Base-by-base conservation (phyloP, 768 basidiomycete species). In the Gloeopeniophorella convolvens region DNA sequence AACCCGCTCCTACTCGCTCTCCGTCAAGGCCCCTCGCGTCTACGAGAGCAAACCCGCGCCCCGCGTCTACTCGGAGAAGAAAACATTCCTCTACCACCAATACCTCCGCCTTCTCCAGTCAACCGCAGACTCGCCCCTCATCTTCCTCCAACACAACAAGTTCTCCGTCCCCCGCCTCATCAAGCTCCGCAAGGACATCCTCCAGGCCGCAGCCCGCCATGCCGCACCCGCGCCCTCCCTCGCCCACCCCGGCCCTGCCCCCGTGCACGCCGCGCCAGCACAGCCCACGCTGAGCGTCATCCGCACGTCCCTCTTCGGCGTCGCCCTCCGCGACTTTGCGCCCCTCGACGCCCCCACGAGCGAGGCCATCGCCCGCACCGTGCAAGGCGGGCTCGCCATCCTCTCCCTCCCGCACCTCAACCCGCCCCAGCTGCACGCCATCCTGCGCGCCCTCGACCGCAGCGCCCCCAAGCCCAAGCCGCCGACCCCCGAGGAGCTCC, bases 71-170 rank as follows among this genome's bases (percentile, higher is more conserved):
- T 76, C 75, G 43, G 78, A 80, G 63, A 85, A 87, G 65, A 96
- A 94, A 66, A 73, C 81, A 2, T 83, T 79, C 67, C 82, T 90
- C 64, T 89, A 83, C 70, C 76, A 80, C 69, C 82, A 85, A 68
- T 92, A 92, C 73, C 72, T 75, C 49, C 76, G 75, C 60, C 78
- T 95, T 55, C 75, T 95, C 61, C 66, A 77, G 50, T 68, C 72
- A 45, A 77, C 76, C 63, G 59, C 66, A 20, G 65, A 72, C 31
- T 71, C 79, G 0, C 83, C 90, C 27, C 69, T 92, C 63, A 70
- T 96, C 56, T 75, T 95, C 68, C 79, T 95, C 52, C 75, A 81
- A 44, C 89, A 91, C 65, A 72, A 77, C 55, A 83, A 88, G 55
- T 86, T 94, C 62, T 71, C 79, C 24, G 80, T 85, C 2, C 71